Evolutionary conservation across 1,139 yeast genomes (phyloP), one percentile per base, ranked within the genome.

Genomic region (Geotrichum bryndzae): DNA sequence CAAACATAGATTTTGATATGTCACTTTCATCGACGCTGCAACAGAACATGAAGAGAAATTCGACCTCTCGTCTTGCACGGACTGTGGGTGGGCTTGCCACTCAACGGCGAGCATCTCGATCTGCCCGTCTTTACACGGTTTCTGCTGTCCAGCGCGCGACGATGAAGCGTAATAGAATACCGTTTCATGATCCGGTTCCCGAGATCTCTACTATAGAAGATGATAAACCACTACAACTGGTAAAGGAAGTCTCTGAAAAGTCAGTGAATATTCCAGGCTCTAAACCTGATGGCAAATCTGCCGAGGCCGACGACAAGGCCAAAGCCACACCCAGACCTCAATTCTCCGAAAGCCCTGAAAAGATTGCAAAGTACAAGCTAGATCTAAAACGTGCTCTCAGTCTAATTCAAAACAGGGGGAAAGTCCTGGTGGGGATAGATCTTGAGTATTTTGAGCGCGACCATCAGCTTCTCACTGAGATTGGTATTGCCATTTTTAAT

Each of bases 401-500:
- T 41, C n/a, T 41, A 7, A 29, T 59, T 6, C 18, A 50, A 22
- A 50, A 46, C 13, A 25, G 56, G 25, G 15, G 22, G 13, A 59
- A 54, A 31, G 51, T 65, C 11, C 63, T 66, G 35, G 61, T 68
- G 6, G 79, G 85, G 25, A 72, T 88, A 27, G 94, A 88, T 71
- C 77, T 86, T 10, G 94, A 88, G 70, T 87, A 88, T 3, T 85
- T 78, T 76, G 95, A 88, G 68, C 68, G 73, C 27, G 72, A 79
- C 63, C 75, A 73, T 7, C 67, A 74, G 23, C 65, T 74, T 11
- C 76, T 87, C 29, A 86, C 90, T 0, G 95, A 88, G 70, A 80
- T 87, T 57, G 95, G 95, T 2, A 73, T 88, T 2, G 78, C 88
- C 2, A 80, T 87, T 5, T 87, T 82, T 69, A 89, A 86, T 65